Evolutionary conservation across 306 rosid genomes (phyloP), one percentile per base, ranked within the genome.

Genomic region (Medicago lupulina): DNA sequence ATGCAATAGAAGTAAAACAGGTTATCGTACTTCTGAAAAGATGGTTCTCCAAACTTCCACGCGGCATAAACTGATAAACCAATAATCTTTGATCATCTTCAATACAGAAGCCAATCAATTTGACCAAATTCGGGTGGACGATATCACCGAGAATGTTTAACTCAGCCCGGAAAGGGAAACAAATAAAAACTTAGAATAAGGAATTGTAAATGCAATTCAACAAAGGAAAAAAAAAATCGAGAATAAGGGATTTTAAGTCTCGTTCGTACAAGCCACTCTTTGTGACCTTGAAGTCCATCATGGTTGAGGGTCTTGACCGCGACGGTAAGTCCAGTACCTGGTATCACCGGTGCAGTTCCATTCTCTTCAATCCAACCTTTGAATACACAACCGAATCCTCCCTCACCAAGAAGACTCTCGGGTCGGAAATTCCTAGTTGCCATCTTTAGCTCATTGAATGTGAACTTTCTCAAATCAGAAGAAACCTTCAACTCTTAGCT

Each of bases 21-120:
- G 72, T 70, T 62, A 76, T 62, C 77, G 10, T 91, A 94, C 98
- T 91, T 89, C 98, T 89, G 82, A 94, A 94, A 80, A 91, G 98
- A 80, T 94, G 98, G 85, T 91, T 94, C 86, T 94, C 98, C 88
- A 94, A 87, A 83, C 98, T 94, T 87, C 98, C 98, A 16, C 98
- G 93, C 15, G 92, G 97, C 93, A 94, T 83, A 79, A 92, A 94
- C 87, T 93, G 97, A 62, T 93, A 93, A 70, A n/a, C n/a, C n/a
- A n/a, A n/a, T n/a, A n/a, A n/a, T n/a, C n/a, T n/a, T n/a, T n/a
- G n/a, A n/a, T n/a, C 97, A 86, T 91, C 97, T 83, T 94, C 98
- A 58, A 94, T 94, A 84, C 96, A 94, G 77, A 83, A 94, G 73
- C 98, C 98, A 34, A 94, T 76, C 88, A 94, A 87, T 79, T 87